These are phyloP conservation scores for Rhizopogon vulgaris DNA, from an alignment of 768 basidiomycete genomes.

Conservation along the genomic window DNA sequence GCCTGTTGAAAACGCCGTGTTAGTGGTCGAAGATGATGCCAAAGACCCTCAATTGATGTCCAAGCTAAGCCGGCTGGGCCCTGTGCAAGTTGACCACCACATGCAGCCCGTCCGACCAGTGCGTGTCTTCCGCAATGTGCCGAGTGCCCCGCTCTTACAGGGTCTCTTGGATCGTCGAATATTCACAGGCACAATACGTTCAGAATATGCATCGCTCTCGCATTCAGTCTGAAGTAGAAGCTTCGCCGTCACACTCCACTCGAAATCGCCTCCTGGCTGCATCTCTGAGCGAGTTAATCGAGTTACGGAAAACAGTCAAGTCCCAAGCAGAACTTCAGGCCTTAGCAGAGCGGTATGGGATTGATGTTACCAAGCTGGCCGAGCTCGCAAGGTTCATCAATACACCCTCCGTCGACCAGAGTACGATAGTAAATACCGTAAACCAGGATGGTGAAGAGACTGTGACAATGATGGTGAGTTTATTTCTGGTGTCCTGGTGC, in stretches of 20 bases:
- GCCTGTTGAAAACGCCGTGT: not conserved
- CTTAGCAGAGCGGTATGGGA: slow-evolving; percentile 47
- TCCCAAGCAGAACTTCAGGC: slow-evolving; percentile 36
- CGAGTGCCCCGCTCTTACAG: not conserved
- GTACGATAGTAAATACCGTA: slow-evolving; percentile 35
- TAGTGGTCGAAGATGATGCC: slow-evolving; percentile 61
- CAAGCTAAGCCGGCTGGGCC: slow-evolving; percentile 59
- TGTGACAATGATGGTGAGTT: slow-evolving; percentile 43
- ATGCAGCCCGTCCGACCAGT: slow-evolving; percentile 47
- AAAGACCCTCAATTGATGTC: slow-evolving; percentile 66
- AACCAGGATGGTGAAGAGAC: slow-evolving; percentile 54
- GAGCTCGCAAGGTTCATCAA: slow-evolving; percentile 52
- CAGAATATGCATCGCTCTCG: slow-evolving; percentile 49
- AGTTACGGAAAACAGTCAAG: slow-evolving; percentile 49
- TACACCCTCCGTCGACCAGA: slow-evolving; percentile 54
- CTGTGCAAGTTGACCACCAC: slow-evolving; percentile 65
- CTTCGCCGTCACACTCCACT: slow-evolving; percentile 31
- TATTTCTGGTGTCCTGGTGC: not conserved
- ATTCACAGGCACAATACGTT: slow-evolving; percentile 21
- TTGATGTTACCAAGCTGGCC: slow-evolving; percentile 49
- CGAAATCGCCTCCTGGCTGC: slow-evolving; percentile 52
- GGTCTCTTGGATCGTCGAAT: not conserved
- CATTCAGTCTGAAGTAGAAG: slow-evolving; percentile 49
- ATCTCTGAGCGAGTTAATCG: slow-evolving; percentile 50
- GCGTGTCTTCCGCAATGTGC: slow-evolving; percentile 12